Conservation (phyloP, 495 filamentous ascomycete species). For the Aspergillus ellipticus region DNA sequence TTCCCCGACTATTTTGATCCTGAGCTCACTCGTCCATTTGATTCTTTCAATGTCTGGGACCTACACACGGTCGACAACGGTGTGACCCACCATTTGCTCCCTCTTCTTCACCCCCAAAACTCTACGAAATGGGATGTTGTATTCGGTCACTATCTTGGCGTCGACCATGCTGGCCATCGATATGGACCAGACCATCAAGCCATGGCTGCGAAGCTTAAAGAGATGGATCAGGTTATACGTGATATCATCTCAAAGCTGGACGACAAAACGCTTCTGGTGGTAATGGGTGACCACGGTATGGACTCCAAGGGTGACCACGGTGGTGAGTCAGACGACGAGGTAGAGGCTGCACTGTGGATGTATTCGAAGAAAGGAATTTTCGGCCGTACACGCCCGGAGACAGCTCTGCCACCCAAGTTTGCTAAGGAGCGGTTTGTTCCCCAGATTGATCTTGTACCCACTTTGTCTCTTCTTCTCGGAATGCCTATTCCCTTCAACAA, state of each 20-base stretch:
- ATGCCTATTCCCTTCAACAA: slow-evolving; percentile 97
- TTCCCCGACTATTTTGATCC: slow-evolving; percentile 90
- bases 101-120: slow-evolving; percentile 63
- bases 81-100: slow-evolving; percentile 88
- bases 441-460: slow-evolving; percentile 95
- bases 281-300: slow-evolving; percentile 99
- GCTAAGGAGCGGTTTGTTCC: slow-evolving; percentile 80
- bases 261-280: slow-evolving; percentile 81
- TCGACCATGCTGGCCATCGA: slow-evolving; percentile 95
- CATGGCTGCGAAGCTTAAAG: slow-evolving; percentile 82
- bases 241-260: slow-evolving; percentile 70
- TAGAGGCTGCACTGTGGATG: slow-evolving; percentile 97
- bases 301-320: slow-evolving; percentile 96
- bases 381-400: slow-evolving; percentile 65
- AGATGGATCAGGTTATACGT: slow-evolving; percentile 82
- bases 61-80: slow-evolving; percentile 96
- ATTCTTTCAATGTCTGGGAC: slow-evolving; percentile 98
- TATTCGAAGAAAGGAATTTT: slow-evolving; percentile 84
- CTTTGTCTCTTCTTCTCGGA: slow-evolving; percentile 79
- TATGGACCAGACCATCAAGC: slow-evolving; percentile 92
- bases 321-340: slow-evolving; percentile 91
- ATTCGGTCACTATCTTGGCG: slow-evolving; percentile 89
- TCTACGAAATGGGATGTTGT: slow-evolving; percentile 80
- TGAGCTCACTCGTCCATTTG: slow-evolving; percentile 79
- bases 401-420: slow-evolving; percentile 59